Evolutionary conservation across 192 early-diverging fungal genomes (phyloP), one percentile per base, ranked within the genome.

Genomic region (Coemansia sp.): DNA sequence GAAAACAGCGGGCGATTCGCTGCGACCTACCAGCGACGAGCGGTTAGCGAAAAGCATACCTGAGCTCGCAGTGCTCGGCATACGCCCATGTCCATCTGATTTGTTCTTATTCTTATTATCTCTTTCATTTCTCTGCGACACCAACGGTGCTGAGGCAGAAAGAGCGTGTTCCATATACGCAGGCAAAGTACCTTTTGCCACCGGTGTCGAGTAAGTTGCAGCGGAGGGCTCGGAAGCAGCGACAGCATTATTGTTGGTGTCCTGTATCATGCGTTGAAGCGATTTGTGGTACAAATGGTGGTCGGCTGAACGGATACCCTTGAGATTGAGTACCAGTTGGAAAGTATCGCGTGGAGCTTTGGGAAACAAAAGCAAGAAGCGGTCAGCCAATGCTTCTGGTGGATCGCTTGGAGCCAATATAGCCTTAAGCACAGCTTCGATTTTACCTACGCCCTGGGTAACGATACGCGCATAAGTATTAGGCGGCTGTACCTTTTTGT

Each of bases 401-500:
- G 96, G 95, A 22, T 96, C 94, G 60, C 78, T 84, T 1, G 96
- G 91, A 14, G 91, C 88, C 86, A 99, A 83, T 14, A 95, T 85
- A 5, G 93, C 91, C 77, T 99, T 99, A 18, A 99, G 86, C 28
- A 97, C 83, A 22, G 93, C 88, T 74, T 98, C 97, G 33, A 92
- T 80, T 56, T 89, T 92, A 15, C 88, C 77, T 37, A 98, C 85
- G 11, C 94, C 92, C 77, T 87, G 88, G 45, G 86, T 89, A 8
- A 99, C 89, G 65, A 98, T 87, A 60, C 95, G 96, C 45, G 88
- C 61, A 68, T 92, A 98, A n/a, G 92, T 91, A 37, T 65, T 14
- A 8, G 66, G 64, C 43, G 60, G 36, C 39, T 65, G 83, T 0
- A 72, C 58, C 9, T 71, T 64, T 17, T 28, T 28, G 22, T 28